Percentiles rank a stretch among this genome's conserved stretches.
phyloP scores from a whole-genome alignment of 495 filamentous ascomycete species.

The Daldinia caldariorum region DNA sequence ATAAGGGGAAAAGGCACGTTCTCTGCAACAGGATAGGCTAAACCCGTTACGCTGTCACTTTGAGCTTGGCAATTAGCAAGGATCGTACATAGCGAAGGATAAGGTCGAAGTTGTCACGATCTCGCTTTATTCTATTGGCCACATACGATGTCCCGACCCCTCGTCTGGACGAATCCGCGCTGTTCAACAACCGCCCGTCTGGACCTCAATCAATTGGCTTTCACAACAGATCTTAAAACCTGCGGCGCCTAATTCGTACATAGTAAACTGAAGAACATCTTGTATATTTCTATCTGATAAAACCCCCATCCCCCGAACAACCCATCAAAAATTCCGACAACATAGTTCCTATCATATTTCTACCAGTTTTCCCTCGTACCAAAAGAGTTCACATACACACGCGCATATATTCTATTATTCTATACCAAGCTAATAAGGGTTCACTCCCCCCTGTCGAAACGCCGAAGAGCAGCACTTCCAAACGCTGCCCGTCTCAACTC shows the following conservation, averaged over 20 bases:
- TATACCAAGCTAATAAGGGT: constrained; percentile 21
- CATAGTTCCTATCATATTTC: constrained; percentile 31
- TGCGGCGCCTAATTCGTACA: constrained; percentile 36
- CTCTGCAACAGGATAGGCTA: constrained; percentile 39
- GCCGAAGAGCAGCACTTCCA: constrained; percentile 52
- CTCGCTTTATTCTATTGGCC: constrained; percentile 36
- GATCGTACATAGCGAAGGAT: background rate
- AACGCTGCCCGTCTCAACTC: constrained; percentile 59
- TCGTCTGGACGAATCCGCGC: constrained; percentile 47
- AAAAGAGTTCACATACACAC: constrained; percentile 9
- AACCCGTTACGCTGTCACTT: constrained; percentile 22
- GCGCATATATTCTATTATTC: constrained; percentile 18
- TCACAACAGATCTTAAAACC: constrained; percentile 17
- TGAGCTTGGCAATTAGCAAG: constrained; percentile 24
- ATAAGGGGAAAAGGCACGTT: constrained; percentile 28
- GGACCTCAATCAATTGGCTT: constrained; percentile 41
- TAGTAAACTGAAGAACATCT: constrained; percentile 31
- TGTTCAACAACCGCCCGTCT: constrained; percentile 42
- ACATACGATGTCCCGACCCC: constrained; percentile 25
- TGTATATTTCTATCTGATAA: constrained; percentile 38
- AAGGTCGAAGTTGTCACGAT: constrained; percentile 42
- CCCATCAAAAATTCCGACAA: constrained; percentile 25
- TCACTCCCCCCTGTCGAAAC: constrained; percentile 55
- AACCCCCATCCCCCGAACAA: constrained; percentile 24
- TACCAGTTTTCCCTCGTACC: constrained; percentile 15